Evolutionary conservation across 805 yeast species (phyloP).

Genomic region (Yarrowia keelungensis): DNA sequence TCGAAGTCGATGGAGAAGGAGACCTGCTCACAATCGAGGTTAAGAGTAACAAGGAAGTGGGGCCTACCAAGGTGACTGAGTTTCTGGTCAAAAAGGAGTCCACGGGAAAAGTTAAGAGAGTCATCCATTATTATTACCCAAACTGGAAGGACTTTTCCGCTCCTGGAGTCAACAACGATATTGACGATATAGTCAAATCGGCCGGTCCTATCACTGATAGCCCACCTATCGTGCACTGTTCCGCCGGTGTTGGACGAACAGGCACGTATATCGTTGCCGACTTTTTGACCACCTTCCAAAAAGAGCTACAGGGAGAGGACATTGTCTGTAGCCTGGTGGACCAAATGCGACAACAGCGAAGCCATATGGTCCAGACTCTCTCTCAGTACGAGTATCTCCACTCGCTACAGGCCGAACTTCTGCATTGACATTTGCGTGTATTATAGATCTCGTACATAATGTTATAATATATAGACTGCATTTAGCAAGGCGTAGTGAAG

Average conservation of each 20-base stretch:
- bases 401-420: conserved; percentile 13
- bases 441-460: conserved; percentile 17
- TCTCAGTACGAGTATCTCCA: conserved; percentile 52
- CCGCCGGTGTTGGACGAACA: conserved; percentile 97
- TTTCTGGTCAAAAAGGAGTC: conserved; percentile 5
- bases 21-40: conserved; percentile 5
- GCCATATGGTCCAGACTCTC: conserved; percentile 54
- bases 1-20: conserved; percentile 31
- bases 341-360: conserved; percentile 52
- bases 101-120: conserved; percentile 18
- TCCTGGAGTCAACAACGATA: conserved; percentile 53
- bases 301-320: conserved; percentile 45
- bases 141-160: conserved; percentile 88
- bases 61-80: conserved; percentile 29
- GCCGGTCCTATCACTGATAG: conserved; percentile 42
- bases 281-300: conserved; percentile 54
- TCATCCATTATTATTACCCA: conserved; percentile 64
- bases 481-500: not conserved
- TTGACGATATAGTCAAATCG: conserved; percentile 60
- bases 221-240: conserved; percentile 84
- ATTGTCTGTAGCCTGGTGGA: conserved; percentile 48
- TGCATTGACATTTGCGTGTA: conserved; percentile 14
- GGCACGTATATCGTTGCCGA: conserved; percentile 86
- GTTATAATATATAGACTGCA: conserved; percentile 30
- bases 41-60: conserved; percentile 1